phyloP scores from a whole-genome alignment of 495 filamentous ascomycete species.

The Aspergillus baeticus region DNA sequence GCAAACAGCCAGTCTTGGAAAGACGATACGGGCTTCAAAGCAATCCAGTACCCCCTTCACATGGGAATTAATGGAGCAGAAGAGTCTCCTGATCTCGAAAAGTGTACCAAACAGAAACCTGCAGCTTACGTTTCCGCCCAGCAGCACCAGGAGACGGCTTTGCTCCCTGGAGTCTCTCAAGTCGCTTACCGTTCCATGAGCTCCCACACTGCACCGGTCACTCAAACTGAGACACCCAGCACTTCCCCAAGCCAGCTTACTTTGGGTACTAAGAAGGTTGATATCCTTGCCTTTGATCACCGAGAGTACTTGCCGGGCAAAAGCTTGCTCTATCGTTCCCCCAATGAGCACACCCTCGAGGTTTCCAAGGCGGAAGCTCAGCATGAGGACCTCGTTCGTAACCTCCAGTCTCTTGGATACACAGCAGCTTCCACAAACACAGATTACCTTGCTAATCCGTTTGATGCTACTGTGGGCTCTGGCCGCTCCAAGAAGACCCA shows the following conservation, averaged over 20 bases:
- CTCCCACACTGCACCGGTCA: constrained; percentile 6
- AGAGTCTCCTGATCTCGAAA: constrained; percentile 13
- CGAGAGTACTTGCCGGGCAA: constrained; percentile 9
- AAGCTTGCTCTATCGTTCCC: constrained; percentile 9
- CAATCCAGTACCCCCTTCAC: constrained; percentile 24
- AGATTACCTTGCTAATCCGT: constrained; percentile 9
- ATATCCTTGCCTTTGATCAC: constrained; percentile 23
- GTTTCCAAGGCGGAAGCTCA: constrained; percentile 7
- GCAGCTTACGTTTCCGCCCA: constrained; percentile 6
- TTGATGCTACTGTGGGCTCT: constrained; percentile 13
- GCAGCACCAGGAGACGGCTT: constrained; percentile 7
- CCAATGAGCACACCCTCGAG: constrained; percentile 10
- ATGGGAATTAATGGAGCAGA: constrained; percentile 12
- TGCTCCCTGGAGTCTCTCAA: constrained; percentile 8
- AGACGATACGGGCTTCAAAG: constrained; percentile 16
- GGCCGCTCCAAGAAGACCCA: constrained; percentile 16
- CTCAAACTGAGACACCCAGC: constrained; percentile 14
- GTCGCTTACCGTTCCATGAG: constrained; percentile 4
- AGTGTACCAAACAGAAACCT: constrained; percentile 16
- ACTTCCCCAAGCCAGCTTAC: constrained; percentile 7
- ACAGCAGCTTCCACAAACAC: constrained; percentile 3
- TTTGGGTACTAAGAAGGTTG: constrained; percentile 16
- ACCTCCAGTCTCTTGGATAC: constrained; percentile 22
- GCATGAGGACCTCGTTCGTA: constrained; percentile 18
- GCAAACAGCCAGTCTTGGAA: constrained; percentile 16